phyloP scores from a whole-genome alignment of 2,329 filamentous ascomycete species.

The Diplodia scrobiculata region DNA sequence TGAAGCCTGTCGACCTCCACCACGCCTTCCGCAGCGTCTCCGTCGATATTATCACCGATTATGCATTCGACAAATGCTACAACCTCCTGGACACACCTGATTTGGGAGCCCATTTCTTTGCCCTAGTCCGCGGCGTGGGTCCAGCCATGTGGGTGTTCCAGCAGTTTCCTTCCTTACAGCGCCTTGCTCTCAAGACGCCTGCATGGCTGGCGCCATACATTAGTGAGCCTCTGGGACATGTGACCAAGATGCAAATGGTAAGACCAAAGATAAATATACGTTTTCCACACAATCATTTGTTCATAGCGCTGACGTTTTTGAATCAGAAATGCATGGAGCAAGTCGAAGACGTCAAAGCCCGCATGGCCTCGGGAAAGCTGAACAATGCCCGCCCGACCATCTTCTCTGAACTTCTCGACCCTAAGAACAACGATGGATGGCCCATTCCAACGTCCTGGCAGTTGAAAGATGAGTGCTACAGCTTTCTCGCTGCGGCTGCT shows the following conservation, averaged over 20 bases:
- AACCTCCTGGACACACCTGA: conserved; percentile 37
- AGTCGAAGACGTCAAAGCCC: conserved; percentile 32
- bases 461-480: conserved; percentile 38
- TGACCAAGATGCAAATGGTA: conserved; percentile 32
- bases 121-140: conserved; percentile 34
- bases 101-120: conserved; percentile 36
- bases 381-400: conserved; percentile 35
- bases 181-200: conserved; percentile 31
- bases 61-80: conserved; percentile 39
- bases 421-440: conserved; percentile 31
- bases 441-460: conserved; percentile 34
- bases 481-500: conserved; percentile 38
- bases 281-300: not conserved
- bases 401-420: conserved; percentile 36
- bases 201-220: conserved; percentile 34
- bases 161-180: conserved; percentile 34
- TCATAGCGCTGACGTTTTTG: not conserved
- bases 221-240: conserved; percentile 32
- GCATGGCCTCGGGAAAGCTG: conserved; percentile 31
- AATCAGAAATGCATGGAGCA: conserved; percentile 27
- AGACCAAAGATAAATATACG: not conserved
- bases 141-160: conserved; percentile 34
- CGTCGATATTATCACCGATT: conserved; percentile 32
- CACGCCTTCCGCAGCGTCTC: conserved; percentile 37
- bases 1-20: conserved; percentile 35